Evolutionary conservation across 768 basidiomycete species (phyloP).

Genomic region (Lentinula edodes): DNA sequence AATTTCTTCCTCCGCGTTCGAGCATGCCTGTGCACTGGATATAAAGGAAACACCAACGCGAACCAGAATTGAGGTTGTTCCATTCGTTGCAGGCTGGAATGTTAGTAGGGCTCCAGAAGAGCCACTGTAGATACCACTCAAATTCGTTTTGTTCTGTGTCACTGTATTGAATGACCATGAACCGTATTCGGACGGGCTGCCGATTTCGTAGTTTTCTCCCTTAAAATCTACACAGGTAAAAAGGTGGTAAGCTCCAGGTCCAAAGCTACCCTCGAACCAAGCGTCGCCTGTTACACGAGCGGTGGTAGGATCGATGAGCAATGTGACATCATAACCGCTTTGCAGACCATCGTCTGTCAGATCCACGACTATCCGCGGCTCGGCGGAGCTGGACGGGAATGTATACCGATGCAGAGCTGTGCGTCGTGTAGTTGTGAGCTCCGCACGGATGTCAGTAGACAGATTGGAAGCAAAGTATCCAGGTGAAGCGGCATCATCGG

Average conservation of each 20-base stretch:
- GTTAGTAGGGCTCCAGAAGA: constrained; percentile 38
- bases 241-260: constrained; percentile 50
- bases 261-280: constrained; percentile 51
- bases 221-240: constrained; percentile 60
- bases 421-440: constrained; percentile 54
- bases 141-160: not conserved
- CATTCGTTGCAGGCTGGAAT: constrained; percentile 31
- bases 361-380: constrained; percentile 53
- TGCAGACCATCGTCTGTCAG: constrained; percentile 57
- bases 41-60: constrained; percentile 66
- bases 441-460: constrained; percentile 53
- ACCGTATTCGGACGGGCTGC: constrained; percentile 49
- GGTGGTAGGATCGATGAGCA: constrained; percentile 42
- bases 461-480: constrained; percentile 64
- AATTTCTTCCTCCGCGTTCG: constrained; percentile 57
- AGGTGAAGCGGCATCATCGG: constrained; percentile 58
- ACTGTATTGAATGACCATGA: constrained; percentile 21
- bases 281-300: constrained; percentile 45
- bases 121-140: not conserved
- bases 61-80: constrained; percentile 42
- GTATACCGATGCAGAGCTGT: constrained; percentile 58
- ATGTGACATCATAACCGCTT: constrained; percentile 42
- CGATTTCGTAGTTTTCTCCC: constrained; percentile 42
- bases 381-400: constrained; percentile 39
- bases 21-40: constrained; percentile 53